These are phyloP conservation scores for Penicillium atrosanguineum DNA, from an alignment of 495 filamentous ascomycete genomes.

Conservation along the genomic window DNA sequence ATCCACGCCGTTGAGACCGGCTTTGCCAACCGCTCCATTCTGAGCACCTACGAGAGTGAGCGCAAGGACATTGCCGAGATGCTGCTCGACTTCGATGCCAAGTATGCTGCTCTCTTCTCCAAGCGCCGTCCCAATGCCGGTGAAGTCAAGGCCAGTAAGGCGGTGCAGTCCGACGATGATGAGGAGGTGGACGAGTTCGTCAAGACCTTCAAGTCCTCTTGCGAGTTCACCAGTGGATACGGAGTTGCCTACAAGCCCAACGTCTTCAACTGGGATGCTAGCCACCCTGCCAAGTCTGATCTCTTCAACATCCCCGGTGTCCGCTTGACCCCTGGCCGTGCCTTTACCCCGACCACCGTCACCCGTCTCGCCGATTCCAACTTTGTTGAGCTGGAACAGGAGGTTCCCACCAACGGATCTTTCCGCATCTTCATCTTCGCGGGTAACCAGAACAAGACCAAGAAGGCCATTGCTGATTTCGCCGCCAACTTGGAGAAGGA, in stretches of 20 bases:
- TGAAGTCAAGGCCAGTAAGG: constrained; percentile 50
- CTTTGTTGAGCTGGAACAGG: constrained; percentile 83
- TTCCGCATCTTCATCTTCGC: constrained; percentile 85
- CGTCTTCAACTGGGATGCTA: constrained; percentile 67
- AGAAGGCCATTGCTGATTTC: constrained; percentile 65
- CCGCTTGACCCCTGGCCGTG: constrained; percentile 64
- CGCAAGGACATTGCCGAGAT: constrained; percentile 67
- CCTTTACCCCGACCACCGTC: constrained; percentile 72
- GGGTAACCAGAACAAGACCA: constrained; percentile 59
- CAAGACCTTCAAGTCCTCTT: constrained; percentile 62
- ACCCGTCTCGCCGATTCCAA: constrained; percentile 84
- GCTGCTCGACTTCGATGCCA: constrained; percentile 70
- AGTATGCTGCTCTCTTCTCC: constrained; percentile 64
- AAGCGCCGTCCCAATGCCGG: constrained; percentile 55
- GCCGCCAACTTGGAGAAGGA: constrained; percentile 60
- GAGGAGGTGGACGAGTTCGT: constrained; percentile 59
- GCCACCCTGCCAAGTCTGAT: constrained; percentile 66
- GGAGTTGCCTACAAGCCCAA: constrained; percentile 62
- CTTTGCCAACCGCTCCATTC: constrained; percentile 54
- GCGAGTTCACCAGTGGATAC: constrained; percentile 66
- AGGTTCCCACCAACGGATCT: constrained; percentile 80
- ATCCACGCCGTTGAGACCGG: constrained; percentile 65
- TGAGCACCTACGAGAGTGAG: constrained; percentile 71
- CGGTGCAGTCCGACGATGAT: constrained; percentile 17
- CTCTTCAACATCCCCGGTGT: constrained; percentile 63